Evolutionary conservation across 805 yeast species (phyloP).

Genomic region (Candida awuae): DNA sequence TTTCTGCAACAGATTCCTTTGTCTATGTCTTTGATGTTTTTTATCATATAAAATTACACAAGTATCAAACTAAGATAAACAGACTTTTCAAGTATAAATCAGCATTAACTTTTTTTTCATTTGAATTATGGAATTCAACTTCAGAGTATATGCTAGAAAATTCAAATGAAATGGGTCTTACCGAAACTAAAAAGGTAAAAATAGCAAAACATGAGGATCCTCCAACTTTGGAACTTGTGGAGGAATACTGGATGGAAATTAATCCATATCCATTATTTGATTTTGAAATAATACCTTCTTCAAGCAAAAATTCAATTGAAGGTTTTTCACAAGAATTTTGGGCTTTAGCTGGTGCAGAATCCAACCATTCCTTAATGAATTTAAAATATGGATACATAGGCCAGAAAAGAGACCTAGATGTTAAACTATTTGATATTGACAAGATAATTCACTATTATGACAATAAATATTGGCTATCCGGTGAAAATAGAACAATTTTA

Average conservation of each 20-base stretch:
- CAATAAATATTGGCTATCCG: not conserved
- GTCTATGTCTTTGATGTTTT: conserved; percentile 24
- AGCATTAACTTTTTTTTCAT: conserved; percentile 17
- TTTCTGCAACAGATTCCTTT: conserved; percentile 17
- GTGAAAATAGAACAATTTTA: not conserved
- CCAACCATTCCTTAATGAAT: conserved; percentile 20
- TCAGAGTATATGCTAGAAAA: conserved; percentile 15
- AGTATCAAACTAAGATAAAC: conserved; percentile 14
- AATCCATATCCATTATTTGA: conserved; percentile 26
- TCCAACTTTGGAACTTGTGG: conserved; percentile 15
- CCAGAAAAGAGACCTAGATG: conserved; percentile 11
- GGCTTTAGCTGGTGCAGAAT: conserved; percentile 23
- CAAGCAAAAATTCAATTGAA: conserved; percentile 14
- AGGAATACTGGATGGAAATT: conserved; percentile 15
- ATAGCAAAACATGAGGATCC: conserved; percentile 13
- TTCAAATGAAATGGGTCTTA: conserved; percentile 22
- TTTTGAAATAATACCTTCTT: conserved; percentile 16
- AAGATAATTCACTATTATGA: not conserved
- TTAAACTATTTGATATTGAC: conserved; percentile 1
- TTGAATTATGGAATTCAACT: conserved; percentile 16
- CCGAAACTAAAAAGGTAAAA: conserved; percentile 18
- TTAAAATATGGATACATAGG: conserved; percentile 22
- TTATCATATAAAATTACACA: conserved; percentile 13
- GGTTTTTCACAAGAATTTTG: conserved; percentile 24
- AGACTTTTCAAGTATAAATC: conserved; percentile 20